These are phyloP conservation scores for Cunninghamia lanceolata DNA, from an alignment of 75 land plant genomes.

Conservation along the genomic window DNA sequence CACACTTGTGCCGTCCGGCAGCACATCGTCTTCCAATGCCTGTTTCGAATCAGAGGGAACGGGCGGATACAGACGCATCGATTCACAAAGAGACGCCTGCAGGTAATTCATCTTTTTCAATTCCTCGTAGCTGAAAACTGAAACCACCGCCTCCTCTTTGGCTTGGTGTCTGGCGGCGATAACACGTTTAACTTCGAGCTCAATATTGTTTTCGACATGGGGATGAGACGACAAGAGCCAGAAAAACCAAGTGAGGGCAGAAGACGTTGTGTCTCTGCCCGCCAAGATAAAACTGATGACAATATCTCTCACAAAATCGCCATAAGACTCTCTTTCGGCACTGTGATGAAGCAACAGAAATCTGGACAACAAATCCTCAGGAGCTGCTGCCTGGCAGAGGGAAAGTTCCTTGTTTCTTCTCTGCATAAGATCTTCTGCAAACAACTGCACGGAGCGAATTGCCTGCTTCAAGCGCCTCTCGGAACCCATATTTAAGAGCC, in stretches of 20 bases:
- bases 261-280: background rate
- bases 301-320: background rate
- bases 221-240: background rate
- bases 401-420: slow-evolving; percentile 39
- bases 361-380: background rate
- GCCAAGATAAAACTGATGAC: background rate
- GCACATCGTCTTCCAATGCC: slow-evolving; percentile 51
- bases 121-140: slow-evolving; percentile 42
- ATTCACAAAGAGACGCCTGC: slow-evolving; percentile 75
- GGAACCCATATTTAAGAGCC: slow-evolving; percentile 38
- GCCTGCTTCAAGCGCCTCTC: slow-evolving; percentile 50
- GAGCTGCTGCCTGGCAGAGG: background rate
- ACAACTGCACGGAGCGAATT: slow-evolving; percentile 46
- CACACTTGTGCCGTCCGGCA: slow-evolving; percentile 67
- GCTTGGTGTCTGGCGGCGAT: background rate
- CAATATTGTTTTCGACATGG: background rate
- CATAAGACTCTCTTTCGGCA: background rate
- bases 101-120: slow-evolving; percentile 61
- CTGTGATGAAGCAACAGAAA: background rate
- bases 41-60: slow-evolving; percentile 76
- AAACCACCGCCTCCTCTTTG: background rate
- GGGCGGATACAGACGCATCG: slow-evolving; percentile 79
- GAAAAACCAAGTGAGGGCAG: background rate
- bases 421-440: slow-evolving; percentile 48
- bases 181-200: background rate